Base-by-base conservation (phyloP, 805 yeast species). In the Kuraishia cidri region DNA sequence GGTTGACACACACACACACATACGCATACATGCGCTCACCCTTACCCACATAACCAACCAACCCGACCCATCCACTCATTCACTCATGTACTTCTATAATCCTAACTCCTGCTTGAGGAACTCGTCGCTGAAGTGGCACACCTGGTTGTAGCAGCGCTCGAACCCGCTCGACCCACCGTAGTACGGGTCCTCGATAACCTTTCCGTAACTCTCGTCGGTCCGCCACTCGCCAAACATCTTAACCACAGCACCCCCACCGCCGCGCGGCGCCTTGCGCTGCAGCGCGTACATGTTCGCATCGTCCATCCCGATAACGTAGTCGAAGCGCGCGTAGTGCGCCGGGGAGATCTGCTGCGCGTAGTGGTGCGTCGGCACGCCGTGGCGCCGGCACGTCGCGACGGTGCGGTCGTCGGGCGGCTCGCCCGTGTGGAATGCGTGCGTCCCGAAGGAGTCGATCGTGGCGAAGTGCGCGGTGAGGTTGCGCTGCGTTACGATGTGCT, bases 101-200 rank as follows among this genome's bases (percentile, higher is more conserved):
- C 30, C 30, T 12, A 32, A 5, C 38, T 76, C 85, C 32, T 48
- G 62, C 39, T 67, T 62, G 33, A 88, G 47, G 41, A 88, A 82
- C 39, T 75, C 76, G 42, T 79, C 72, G 36, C 84, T 73, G 51
- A 90, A 90, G 44, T 82, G 87, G 8, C 60, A 49, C 32, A 87
- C 66, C 50, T 88, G 97, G 35, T 68, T 50, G 50, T 76, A 88
- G 54, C 83, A 85, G 36, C 62, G 66, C 53, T 85, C 92, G 50
- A 88, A 88, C 2, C 96, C 95, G 42, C 73, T 68, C 14, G 58
- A 60, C 0, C 94, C 95, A 4, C 97, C 97, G 48, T 88, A 90
- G 54, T 90, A 88, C 1, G 97, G 97, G 53, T 88, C 97, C 34
- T 75, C 83, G 5, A 88, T 88, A 22, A 83, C 72, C 23, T 55